Evolutionary conservation across 2,329 filamentous ascomycete genomes (phyloP).

Genomic region (Penicillium sp.): DNA sequence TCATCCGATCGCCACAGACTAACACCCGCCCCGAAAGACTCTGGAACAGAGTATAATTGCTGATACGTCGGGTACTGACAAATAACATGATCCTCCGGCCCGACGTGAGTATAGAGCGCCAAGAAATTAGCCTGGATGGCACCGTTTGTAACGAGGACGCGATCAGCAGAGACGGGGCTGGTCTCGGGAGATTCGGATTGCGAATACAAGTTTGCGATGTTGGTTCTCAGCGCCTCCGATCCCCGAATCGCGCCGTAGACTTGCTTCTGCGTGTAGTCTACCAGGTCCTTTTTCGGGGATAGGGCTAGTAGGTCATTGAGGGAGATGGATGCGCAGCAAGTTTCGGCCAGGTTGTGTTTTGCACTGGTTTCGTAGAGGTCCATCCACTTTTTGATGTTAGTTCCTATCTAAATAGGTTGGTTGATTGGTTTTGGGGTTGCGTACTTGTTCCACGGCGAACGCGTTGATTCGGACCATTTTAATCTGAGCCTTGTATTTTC

Average conservation of each 20-base stretch:
- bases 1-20: conserved; percentile 69
- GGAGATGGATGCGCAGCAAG: conserved; percentile 72
- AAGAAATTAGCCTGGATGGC: conserved; percentile 84
- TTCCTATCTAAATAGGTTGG: not conserved
- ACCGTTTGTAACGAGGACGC: conserved; percentile 73
- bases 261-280: conserved; percentile 26
- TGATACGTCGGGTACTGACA: conserved; percentile 87
- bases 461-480: conserved; percentile 21
- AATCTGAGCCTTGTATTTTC: not conserved
- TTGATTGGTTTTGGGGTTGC: not conserved
- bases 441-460: conserved; percentile 22
- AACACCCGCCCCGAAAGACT: conserved; percentile 71
- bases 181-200: conserved; percentile 38
- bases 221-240: conserved; percentile 24
- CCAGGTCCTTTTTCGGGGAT: conserved; percentile 36
- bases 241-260: conserved; percentile 30
- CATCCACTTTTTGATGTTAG: conserved; percentile 50
- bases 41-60: conserved; percentile 74
- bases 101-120: conserved; percentile 69
- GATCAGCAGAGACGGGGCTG: conserved; percentile 50
- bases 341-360: conserved; percentile 72
- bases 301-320: conserved; percentile 63
- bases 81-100: conserved; percentile 75
- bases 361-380: conserved; percentile 51
- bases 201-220: conserved; percentile 37